phyloP scores from a whole-genome alignment of 2,329 filamentous ascomycete genomes.

The Colletotrichum horii region DNA sequence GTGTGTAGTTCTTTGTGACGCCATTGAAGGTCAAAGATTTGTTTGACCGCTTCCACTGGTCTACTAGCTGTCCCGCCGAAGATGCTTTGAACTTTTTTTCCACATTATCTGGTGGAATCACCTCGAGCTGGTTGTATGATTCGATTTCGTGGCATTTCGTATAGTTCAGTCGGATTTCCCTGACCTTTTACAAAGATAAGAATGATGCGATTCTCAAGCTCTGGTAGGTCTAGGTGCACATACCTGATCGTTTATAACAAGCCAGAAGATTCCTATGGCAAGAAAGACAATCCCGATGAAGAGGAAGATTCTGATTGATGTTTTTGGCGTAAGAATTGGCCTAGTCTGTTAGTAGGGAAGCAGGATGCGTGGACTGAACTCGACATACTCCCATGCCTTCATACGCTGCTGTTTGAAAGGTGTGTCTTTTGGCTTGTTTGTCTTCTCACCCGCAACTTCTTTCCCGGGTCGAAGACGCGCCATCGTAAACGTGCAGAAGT shows the following conservation, averaged over 20 bases:
- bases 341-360: background rate
- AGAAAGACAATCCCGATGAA: background rate
- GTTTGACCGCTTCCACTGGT: background rate
- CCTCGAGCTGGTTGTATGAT: background rate
- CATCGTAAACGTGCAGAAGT: background rate
- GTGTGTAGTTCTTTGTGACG: background rate
- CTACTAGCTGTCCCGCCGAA: background rate
- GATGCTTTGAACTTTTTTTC: background rate
- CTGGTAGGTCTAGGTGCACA: background rate
- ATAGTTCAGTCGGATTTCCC: background rate
- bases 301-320: background rate
- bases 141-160: slow-evolving; percentile 2
- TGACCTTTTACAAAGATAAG: background rate
- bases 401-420: background rate
- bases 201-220: background rate
- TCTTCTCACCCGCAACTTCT: background rate
- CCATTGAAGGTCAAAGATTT: background rate
- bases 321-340: background rate
- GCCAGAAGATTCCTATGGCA: background rate
- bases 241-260: background rate
- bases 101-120: background rate
- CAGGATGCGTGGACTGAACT: background rate
- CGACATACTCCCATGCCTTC: background rate
- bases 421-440: background rate
- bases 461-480: background rate